These are phyloP conservation scores for Protomyces pachydermus DNA, from an alignment of 1,139 yeast species.

Conservation along the genomic window DNA sequence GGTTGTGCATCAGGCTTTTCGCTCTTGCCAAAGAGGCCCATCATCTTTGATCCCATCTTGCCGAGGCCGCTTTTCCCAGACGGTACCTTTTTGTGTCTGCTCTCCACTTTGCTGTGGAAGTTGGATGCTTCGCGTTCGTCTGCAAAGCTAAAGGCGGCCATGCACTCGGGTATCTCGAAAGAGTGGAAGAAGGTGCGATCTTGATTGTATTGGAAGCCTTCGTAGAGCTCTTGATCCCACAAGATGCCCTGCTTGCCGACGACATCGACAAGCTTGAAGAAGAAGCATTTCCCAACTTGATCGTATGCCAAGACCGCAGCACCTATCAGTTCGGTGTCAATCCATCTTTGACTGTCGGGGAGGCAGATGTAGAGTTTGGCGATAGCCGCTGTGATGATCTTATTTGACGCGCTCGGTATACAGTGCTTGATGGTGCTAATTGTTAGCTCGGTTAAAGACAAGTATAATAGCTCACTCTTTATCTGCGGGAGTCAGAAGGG, in stretches of 20 bases:
- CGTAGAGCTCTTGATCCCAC: slow-evolving; percentile 95
- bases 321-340: slow-evolving; percentile 81
- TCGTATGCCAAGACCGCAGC: slow-evolving; percentile 87
- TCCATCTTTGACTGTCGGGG: slow-evolving; percentile 79
- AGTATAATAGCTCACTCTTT: not conserved
- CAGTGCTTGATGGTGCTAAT: slow-evolving; percentile 58
- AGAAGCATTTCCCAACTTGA: slow-evolving; percentile 87
- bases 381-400: slow-evolving; percentile 82
- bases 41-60: slow-evolving; percentile 19
- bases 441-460: not conserved
- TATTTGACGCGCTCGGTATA: slow-evolving; percentile 81
- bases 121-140: slow-evolving; percentile 85
- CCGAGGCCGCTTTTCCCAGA: slow-evolving; percentile 6
- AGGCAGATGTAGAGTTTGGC: slow-evolving; percentile 85
- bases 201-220: slow-evolving; percentile 82
- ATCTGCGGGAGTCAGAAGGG: not conserved
- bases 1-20: slow-evolving; percentile 53
- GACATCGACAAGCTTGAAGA: slow-evolving; percentile 80
- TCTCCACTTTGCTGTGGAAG: slow-evolving; percentile 31
- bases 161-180: slow-evolving; percentile 86
- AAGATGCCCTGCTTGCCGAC: slow-evolving; percentile 74
- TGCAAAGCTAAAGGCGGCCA: slow-evolving; percentile 83
- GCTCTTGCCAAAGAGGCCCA: slow-evolving; percentile 18
- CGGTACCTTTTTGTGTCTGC: slow-evolving; percentile 15
- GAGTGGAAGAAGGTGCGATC: slow-evolving; percentile 93